phyloP scores from a whole-genome alignment of 345 rosid genomes.

The Acer negundo region DNA sequence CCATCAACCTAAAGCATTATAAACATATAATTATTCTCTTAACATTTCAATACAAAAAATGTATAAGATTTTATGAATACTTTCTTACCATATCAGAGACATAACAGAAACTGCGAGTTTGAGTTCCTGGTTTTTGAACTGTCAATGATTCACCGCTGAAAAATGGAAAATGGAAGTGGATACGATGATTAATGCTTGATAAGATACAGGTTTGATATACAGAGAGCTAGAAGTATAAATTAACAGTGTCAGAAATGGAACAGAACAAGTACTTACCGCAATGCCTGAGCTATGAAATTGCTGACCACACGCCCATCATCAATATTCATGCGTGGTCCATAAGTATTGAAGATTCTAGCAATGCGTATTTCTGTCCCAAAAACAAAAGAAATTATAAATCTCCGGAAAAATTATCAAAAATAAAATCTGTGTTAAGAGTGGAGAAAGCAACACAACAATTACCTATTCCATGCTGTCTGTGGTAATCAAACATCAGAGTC shows the following conservation, averaged over 20 bases:
- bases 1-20: slow-evolving; percentile 68
- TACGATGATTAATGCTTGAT: neutral
- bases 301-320: slow-evolving; percentile 99
- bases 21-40: neutral
- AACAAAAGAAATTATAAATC: slow-evolving; percentile 15
- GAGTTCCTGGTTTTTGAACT: slow-evolving; percentile 94
- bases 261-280: slow-evolving; percentile 50
- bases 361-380: slow-evolving; percentile 75
- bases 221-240: neutral
- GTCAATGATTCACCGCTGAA: slow-evolving; percentile 87
- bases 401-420: neutral
- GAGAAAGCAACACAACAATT: slow-evolving; percentile 17
- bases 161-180: slow-evolving; percentile 8
- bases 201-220: neutral
- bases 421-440: neutral
- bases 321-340: slow-evolving; percentile 97
- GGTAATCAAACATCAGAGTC: slow-evolving; percentile 97
- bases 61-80: neutral
- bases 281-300: slow-evolving; percentile 99
- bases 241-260: neutral
- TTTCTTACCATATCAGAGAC: slow-evolving; percentile 87
- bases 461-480: slow-evolving; percentile 96
- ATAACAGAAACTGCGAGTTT: slow-evolving; percentile 96
- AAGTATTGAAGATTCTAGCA: slow-evolving; percentile 98
- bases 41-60: neutral